These are phyloP conservation scores for Saccharomyces hybrid DNA, from an alignment of 1,139 yeast genomes.

Conservation along the genomic window DNA sequence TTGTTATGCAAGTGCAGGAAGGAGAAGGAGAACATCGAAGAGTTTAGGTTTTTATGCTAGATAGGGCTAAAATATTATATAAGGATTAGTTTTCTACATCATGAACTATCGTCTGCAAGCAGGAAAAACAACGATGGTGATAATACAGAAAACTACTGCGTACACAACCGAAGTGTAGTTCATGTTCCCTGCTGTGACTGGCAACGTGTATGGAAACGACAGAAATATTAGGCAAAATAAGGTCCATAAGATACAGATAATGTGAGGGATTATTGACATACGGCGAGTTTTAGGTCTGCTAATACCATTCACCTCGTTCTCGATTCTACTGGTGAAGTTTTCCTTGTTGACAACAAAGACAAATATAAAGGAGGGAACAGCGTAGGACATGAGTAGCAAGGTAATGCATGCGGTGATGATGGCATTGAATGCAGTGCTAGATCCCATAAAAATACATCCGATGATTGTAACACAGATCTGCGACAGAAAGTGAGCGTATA, in stretches of 20 bases:
- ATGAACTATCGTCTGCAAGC: background rate
- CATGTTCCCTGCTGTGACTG: slow-evolving; percentile 36
- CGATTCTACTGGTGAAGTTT: slow-evolving; percentile 32
- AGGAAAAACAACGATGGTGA: background rate
- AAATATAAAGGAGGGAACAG: slow-evolving; percentile 26
- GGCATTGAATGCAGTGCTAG: slow-evolving; percentile 35
- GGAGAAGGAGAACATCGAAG: background rate
- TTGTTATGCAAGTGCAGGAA: background rate
- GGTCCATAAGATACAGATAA: slow-evolving; percentile 37
- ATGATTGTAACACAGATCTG: slow-evolving; percentile 29
- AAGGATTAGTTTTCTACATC: background rate
- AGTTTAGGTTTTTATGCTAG: background rate
- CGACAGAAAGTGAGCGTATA: slow-evolving; percentile 33
- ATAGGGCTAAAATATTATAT: background rate
- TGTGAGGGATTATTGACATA: slow-evolving; percentile 38
- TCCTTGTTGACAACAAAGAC: slow-evolving; percentile 39
- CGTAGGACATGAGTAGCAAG: slow-evolving; percentile 32
- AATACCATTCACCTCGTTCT: slow-evolving; percentile 12
- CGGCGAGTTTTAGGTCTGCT: background rate
- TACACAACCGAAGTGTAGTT: slow-evolving; percentile 41
- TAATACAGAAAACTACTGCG: slow-evolving; percentile 27
- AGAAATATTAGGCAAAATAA: slow-evolving; percentile 38
- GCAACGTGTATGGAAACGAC: slow-evolving; percentile 42
- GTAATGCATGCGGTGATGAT: slow-evolving; percentile 36
- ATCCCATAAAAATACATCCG: slow-evolving; percentile 35